Conservation (phyloP, 768 basidiomycete species). For the Sistotremastrum suecicum region DNA sequence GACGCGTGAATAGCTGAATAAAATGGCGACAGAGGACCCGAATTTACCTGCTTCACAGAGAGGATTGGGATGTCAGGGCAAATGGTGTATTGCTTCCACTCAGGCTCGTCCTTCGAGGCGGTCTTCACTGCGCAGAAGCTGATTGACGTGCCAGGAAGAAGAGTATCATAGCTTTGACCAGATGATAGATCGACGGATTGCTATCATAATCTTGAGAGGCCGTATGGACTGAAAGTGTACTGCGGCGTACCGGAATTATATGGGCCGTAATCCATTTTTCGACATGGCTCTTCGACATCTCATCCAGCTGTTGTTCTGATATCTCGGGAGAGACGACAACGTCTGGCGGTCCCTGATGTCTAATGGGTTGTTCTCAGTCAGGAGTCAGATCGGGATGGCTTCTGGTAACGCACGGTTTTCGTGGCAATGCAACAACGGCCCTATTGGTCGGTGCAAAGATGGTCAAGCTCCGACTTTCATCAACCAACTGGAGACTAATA, state of each 20-base stretch:
- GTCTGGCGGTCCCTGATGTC: constrained; percentile 42
- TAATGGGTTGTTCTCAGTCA: constrained; percentile 13
- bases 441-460: constrained; percentile 78
- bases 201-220: background rate
- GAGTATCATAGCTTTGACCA: constrained; percentile 29
- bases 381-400: background rate
- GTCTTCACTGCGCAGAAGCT: constrained; percentile 28
- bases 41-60: constrained; percentile 44
- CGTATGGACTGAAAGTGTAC: background rate
- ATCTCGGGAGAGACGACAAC: constrained; percentile 35
- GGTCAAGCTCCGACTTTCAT: constrained; percentile 26
- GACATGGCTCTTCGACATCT: constrained; percentile 47
- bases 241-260: constrained; percentile 57
- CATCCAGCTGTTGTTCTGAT: constrained; percentile 54
- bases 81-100: constrained; percentile 45
- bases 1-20: background rate
- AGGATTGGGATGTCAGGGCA: constrained; percentile 42
- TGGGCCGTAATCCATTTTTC: constrained; percentile 73
- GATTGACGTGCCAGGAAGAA: constrained; percentile 44
- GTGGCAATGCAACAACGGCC: constrained; percentile 65
- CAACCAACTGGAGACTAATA: constrained; percentile 35
- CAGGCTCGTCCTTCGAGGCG: constrained; percentile 18
- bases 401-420: constrained; percentile 58
- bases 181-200: constrained; percentile 2
- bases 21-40: background rate